phyloP scores from a whole-genome alignment of 495 filamentous ascomycete species.

The Penicillium cosmopolitanum region DNA sequence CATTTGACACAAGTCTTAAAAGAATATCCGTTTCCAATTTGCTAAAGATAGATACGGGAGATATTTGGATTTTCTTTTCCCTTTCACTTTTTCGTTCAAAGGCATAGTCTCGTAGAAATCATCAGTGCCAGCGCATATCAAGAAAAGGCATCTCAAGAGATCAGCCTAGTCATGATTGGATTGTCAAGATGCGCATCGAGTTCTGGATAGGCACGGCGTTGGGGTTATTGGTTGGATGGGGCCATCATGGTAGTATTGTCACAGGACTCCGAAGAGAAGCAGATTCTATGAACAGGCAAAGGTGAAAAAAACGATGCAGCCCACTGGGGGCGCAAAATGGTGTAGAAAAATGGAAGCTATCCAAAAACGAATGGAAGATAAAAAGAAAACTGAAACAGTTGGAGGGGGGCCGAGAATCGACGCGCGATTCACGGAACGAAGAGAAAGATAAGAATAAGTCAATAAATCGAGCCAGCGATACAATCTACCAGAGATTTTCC shows the following conservation, averaged over 20 bases:
- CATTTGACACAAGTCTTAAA: background rate
- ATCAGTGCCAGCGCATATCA: slow-evolving; percentile 1
- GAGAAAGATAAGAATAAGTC: slow-evolving; percentile 16
- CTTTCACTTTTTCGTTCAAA: background rate
- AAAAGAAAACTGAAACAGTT: slow-evolving; percentile 8
- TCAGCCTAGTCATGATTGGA: background rate
- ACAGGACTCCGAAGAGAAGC: slow-evolving; percentile 21
- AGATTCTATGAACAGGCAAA: slow-evolving; percentile 28
- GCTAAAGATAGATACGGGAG: background rate
- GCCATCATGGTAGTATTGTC: slow-evolving; percentile 28
- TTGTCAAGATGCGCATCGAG: slow-evolving; percentile 1
- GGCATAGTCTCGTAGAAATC: slow-evolving; percentile 6
- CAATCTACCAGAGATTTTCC: slow-evolving; percentile 32
- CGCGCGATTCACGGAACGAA: slow-evolving; percentile 1
- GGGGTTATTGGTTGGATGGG: slow-evolving; percentile 7
- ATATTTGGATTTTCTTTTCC: background rate
- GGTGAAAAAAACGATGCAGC: slow-evolving; percentile 8
- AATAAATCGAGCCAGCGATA: slow-evolving; percentile 14
- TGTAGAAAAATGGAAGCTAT: slow-evolving; percentile 2
- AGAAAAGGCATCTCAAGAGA: background rate
- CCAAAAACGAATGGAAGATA: slow-evolving; percentile 17
- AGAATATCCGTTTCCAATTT: background rate
- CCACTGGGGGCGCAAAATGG: slow-evolving; percentile 24
- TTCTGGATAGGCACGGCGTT: slow-evolving; percentile 1
- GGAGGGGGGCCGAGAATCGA: background rate